phyloP scores from a whole-genome alignment of 305 asterid genomes.

The Fraxinus sp. region DNA sequence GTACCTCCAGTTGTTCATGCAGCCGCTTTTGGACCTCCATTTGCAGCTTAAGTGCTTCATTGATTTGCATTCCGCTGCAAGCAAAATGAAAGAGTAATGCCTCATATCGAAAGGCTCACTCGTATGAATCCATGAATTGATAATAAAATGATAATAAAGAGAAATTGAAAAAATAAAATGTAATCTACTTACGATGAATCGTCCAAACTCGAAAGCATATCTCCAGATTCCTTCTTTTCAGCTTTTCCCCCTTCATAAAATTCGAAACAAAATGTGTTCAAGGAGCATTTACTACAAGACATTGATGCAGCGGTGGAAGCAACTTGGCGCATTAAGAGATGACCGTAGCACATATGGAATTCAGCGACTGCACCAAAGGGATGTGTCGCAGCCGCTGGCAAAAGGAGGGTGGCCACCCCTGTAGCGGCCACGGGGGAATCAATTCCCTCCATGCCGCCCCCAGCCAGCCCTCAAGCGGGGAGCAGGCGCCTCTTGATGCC shows the following conservation, averaged over 20 bases:
- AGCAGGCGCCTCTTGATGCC: not conserved
- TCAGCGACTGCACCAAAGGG: not conserved
- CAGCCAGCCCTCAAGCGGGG: not conserved
- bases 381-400: not conserved
- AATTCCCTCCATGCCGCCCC: not conserved
- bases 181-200: constrained; percentile 81
- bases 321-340: not conserved
- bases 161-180: not conserved
- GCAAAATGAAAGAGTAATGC: constrained; percentile 5
- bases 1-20: constrained; percentile 55
- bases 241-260: constrained; percentile 60
- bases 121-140: not conserved
- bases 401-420: not conserved
- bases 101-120: not conserved
- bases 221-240: constrained; percentile 85
- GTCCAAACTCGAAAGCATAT: constrained; percentile 73
- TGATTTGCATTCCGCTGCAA: constrained; percentile 47
- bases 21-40: constrained; percentile 53
- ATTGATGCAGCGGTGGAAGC: not conserved
- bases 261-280: constrained; percentile 25
- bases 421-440: not conserved
- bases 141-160: not conserved
- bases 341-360: not conserved
- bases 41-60: constrained; percentile 51
- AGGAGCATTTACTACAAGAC: constrained; percentile 10